Conservation (phyloP, 495 filamentous ascomycete species). For the Apiosordaria backusii region DNA sequence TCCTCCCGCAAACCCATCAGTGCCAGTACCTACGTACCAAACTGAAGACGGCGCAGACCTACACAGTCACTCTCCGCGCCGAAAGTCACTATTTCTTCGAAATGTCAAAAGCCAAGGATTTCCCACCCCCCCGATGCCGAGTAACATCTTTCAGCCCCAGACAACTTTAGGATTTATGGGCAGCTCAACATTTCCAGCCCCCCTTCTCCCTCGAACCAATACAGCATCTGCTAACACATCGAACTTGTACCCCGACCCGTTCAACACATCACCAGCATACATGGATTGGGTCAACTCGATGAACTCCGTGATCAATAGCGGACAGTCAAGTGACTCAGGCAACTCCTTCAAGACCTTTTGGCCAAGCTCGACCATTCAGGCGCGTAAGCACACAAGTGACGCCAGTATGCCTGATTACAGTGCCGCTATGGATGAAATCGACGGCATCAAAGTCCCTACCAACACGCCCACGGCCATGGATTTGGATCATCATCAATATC, state of each 20-base stretch:
- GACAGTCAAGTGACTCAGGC: slow-evolving; percentile 21
- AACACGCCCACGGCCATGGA: slow-evolving; percentile 36
- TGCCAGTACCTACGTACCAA: slow-evolving; percentile 39
- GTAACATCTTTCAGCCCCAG: slow-evolving; percentile 19
- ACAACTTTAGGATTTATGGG: slow-evolving; percentile 21
- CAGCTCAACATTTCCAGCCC: slow-evolving; percentile 10
- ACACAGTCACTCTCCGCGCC: slow-evolving; percentile 44
- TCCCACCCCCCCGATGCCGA: slow-evolving; percentile 1
- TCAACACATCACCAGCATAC: slow-evolving; percentile 34
- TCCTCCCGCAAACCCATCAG: slow-evolving; percentile 30
- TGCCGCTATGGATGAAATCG: slow-evolving; percentile 31
- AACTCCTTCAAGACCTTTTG: neutral
- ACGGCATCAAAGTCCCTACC: slow-evolving; percentile 36
- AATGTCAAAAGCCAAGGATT: slow-evolving; percentile 20
- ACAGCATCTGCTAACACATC: slow-evolving; percentile 18
- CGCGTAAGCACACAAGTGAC: slow-evolving; percentile 33
- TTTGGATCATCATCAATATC: slow-evolving; percentile 9
- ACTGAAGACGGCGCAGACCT: slow-evolving; percentile 39
- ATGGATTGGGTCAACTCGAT: slow-evolving; percentile 32
- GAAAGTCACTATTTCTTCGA: slow-evolving; percentile 16
- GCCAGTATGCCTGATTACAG: slow-evolving; percentile 43
- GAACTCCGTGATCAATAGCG: slow-evolving; percentile 16
- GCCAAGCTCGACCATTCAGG: slow-evolving; percentile 9
- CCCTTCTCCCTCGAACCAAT: slow-evolving; percentile 25
- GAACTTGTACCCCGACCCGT: slow-evolving; percentile 32